These are phyloP conservation scores for Coniferiporia sulphurascens DNA, from an alignment of 1,284 basidiomycete species.

Conservation along the genomic window DNA sequence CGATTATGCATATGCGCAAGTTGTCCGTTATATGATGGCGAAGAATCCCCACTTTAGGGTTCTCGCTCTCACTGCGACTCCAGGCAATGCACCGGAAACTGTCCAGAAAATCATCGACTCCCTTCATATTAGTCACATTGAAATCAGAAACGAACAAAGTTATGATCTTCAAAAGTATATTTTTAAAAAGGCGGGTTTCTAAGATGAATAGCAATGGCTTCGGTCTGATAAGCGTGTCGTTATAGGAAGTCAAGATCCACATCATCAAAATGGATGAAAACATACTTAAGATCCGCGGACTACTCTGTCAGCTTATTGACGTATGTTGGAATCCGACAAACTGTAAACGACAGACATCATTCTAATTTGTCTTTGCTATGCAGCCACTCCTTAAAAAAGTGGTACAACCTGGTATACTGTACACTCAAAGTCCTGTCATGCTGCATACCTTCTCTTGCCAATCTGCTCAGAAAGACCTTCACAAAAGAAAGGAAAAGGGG, in stretches of 20 bases:
- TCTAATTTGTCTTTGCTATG: neutral
- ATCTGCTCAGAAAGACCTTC: conserved; percentile 33
- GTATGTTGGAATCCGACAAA: conserved; percentile 44
- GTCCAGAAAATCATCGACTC: conserved; percentile 92
- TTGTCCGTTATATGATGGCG: conserved; percentile 87
- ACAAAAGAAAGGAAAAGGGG: conserved; percentile 25
- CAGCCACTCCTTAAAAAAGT: conserved; percentile 27
- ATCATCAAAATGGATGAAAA: conserved; percentile 64
- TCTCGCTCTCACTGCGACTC: conserved; percentile 93
- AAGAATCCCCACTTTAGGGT: conserved; percentile 93
- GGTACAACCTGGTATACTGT: conserved; percentile 25
- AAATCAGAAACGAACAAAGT: conserved; percentile 90
- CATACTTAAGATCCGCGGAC: conserved; percentile 50
- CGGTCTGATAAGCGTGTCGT: neutral
- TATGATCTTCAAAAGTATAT: conserved; percentile 86
- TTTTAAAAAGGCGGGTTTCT: conserved; percentile 69
- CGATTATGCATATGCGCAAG: conserved; percentile 88
- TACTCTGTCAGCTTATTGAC: conserved; percentile 65
- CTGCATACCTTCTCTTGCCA: conserved; percentile 56
- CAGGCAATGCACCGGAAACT: conserved; percentile 80
- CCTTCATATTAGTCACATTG: conserved; percentile 94
- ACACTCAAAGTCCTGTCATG: conserved; percentile 34
- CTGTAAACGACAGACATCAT: neutral
- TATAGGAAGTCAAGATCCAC: conserved; percentile 63
- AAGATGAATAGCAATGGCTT: neutral